Percentiles rank a stretch among this genome's conserved stretches.
phyloP scores from a whole-genome alignment of 2,329 filamentous ascomycete species.

The Orbilia ellipsospora region DNA sequence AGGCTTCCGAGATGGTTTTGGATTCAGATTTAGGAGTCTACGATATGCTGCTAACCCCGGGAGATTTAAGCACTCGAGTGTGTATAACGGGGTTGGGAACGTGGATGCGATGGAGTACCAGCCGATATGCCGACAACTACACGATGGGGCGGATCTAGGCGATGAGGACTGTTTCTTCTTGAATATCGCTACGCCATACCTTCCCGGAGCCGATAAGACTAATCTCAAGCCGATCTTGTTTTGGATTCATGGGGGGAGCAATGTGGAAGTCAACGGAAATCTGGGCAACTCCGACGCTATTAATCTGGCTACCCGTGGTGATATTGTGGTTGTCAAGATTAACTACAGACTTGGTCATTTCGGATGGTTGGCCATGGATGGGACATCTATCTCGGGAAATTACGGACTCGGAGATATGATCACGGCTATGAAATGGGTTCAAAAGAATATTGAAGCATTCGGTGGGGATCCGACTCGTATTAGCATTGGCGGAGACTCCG shows the following conservation, averaged over 20 bases:
- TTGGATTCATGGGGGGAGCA: conserved; percentile 44
- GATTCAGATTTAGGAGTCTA: conserved; percentile 68
- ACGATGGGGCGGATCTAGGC: conserved; percentile 60
- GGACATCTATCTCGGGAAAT: conserved; percentile 64
- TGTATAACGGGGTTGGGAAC: conserved; percentile 62
- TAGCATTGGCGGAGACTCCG: conserved; percentile 80
- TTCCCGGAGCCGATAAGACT: conserved; percentile 55
- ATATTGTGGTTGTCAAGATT: conserved; percentile 60
- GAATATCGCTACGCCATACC: conserved; percentile 62
- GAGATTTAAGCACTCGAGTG: conserved; percentile 65
- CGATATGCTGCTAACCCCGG: conserved; percentile 65
- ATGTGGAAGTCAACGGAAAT: conserved; percentile 59
- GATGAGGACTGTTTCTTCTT: conserved; percentile 66
- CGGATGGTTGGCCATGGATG: conserved; percentile 58
- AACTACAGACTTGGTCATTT: conserved; percentile 61
- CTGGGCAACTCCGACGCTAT: conserved; percentile 60
- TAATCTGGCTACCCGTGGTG: conserved; percentile 29
- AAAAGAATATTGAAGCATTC: conserved; percentile 79
- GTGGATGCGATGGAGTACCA: conserved; percentile 62
- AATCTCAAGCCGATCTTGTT: conserved; percentile 38
- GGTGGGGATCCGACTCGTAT: conserved; percentile 83
- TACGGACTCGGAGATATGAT: conserved; percentile 67
- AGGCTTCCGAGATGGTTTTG: conserved; percentile 64
- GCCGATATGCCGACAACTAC: conserved; percentile 63
- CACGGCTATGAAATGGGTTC: conserved; percentile 67